These are phyloP conservation scores for Diplocarpon rosae DNA, from an alignment of 2,329 filamentous ascomycete species.

Conservation along the genomic window DNA sequence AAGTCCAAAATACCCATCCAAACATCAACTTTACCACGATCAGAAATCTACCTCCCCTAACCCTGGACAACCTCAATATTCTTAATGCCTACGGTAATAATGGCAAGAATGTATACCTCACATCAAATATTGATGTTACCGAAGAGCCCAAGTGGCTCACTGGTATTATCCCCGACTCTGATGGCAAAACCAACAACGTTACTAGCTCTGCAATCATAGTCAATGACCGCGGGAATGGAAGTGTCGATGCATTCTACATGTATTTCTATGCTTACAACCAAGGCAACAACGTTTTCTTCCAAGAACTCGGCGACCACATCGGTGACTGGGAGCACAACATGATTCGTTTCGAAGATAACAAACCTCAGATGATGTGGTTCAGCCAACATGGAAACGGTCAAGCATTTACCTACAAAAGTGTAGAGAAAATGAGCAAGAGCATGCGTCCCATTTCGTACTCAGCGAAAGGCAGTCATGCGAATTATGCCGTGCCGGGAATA, in stretches of 20 bases:
- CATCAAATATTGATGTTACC: constrained; percentile 36
- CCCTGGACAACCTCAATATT: constrained; percentile 36
- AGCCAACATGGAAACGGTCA: constrained; percentile 52
- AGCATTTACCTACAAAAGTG: constrained; percentile 46
- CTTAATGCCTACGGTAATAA: constrained; percentile 32
- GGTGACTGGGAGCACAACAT: constrained; percentile 60
- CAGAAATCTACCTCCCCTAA: constrained; percentile 31
- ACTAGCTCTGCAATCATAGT: constrained; percentile 43
- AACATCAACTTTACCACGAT: constrained; percentile 33
- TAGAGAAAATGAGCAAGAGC: constrained; percentile 41
- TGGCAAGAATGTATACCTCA: constrained; percentile 37
- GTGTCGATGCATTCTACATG: constrained; percentile 27
- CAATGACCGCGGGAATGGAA: constrained; percentile 43
- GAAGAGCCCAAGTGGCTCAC: constrained; percentile 36
- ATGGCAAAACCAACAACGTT: constrained; percentile 39
- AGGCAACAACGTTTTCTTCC: constrained; percentile 24
- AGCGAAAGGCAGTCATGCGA: constrained; percentile 51
- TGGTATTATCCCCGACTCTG: constrained; percentile 41
- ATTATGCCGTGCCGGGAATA: constrained; percentile 46
- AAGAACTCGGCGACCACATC: constrained; percentile 38
- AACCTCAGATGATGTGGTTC: constrained; percentile 47
- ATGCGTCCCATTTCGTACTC: constrained; percentile 45
- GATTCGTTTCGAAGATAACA: constrained; percentile 49
- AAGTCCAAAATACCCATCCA: constrained; percentile 36
- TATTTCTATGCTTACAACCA: constrained; percentile 29